Evolutionary conservation across 2,329 filamentous ascomycete species (phyloP), one percentile per base, ranked within the genome.

Genomic region (Aspergillus ruber): DNA sequence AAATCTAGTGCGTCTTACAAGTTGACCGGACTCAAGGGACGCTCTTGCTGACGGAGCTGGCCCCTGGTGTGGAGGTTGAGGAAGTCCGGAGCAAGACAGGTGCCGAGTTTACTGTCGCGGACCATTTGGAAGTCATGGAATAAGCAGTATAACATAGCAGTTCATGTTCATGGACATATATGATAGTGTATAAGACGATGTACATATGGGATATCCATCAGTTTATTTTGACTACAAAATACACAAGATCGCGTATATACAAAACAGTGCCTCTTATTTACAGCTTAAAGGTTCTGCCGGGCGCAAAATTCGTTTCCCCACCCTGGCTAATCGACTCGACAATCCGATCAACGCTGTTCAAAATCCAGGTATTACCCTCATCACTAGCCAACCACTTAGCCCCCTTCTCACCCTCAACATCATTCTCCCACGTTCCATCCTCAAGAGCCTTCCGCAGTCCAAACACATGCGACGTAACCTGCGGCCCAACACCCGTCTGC

Each of bases 391-490:
- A 64, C 83, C 82, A 86, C 56, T 72, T 68, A 1, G 74, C 77
- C 1, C 74, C 79, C 48, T 78, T 69, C 7, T 76, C 76, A 1
- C 73, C 75, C 54, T 79, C 70, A 43, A 73, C 71, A 47, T 77
- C 76, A 44, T 68, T 64, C 33, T 68, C 76, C 65, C 67, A 77
- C 17, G 72, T 74, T 1, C 84, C 86, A 64, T 89, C 83, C 53
- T 86, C 81, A 44, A 85, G 75, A 1, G 82, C 86, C 72, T 93
- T 93, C 49, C 85, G 70, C 67, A 94, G 63, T 0, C 88, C 88
- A 70, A 90, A 91, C 0, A 93, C 76, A 67, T 94, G 88, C 55
- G 84, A 88, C 15, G 86, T 70, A 10, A 94, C 86, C 73, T 93
- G 88, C 1, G 88, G 88, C 0, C 83, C 88, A 0, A 93, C 88